Evolutionary conservation across 2,329 filamentous ascomycete species (phyloP), one percentile per base, ranked within the genome.

Genomic region (Fusarium algeriense): DNA sequence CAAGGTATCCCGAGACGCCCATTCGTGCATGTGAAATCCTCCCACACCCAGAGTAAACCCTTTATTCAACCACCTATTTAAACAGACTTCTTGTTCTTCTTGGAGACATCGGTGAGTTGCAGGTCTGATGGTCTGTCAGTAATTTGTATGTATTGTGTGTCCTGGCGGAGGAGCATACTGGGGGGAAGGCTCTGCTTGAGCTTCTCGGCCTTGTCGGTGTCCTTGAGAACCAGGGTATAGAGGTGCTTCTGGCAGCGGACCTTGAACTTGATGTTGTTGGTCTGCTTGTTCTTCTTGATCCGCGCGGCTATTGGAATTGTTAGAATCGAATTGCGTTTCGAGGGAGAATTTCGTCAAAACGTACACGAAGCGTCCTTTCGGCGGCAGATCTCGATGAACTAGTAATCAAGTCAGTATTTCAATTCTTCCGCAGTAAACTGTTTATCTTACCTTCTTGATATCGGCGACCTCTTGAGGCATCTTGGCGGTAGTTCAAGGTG

Each of bases 301-400:
- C 93, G 91, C 82, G 93, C 93, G 86, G 93, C 93, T 95, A 38
- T 66, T 64, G 69, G 45, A 73, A 65, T 67, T 69, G 78, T 82
- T 72, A 83, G 80, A 74, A 64, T 49, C 41, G 63, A 49, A 44
- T 20, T 60, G 67, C 34, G 54, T 60, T 44, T 75, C 73, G 46
- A 48, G 46, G 43, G 53, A 57, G 50, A 60, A 8, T n/a, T 48
- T 68, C 57, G 63, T 69, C 56, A 67, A 76, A 76, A 95, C 94
- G 82, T 93, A 99, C 96, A 97, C 84, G 93, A 97, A 85, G 96
- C 96, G 91, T 99, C 97, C 90, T 97, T 97, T 85, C 96, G 93
- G 87, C 95, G 93, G 92, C 93, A 97, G 91, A 99, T 97, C 92
- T 98, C 96, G 86, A 99, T 97, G 93, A 99, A 99, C 90, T 97